These are phyloP conservation scores for Septoria linicola DNA, from an alignment of 2,329 filamentous ascomycete species.

Conservation along the genomic window DNA sequence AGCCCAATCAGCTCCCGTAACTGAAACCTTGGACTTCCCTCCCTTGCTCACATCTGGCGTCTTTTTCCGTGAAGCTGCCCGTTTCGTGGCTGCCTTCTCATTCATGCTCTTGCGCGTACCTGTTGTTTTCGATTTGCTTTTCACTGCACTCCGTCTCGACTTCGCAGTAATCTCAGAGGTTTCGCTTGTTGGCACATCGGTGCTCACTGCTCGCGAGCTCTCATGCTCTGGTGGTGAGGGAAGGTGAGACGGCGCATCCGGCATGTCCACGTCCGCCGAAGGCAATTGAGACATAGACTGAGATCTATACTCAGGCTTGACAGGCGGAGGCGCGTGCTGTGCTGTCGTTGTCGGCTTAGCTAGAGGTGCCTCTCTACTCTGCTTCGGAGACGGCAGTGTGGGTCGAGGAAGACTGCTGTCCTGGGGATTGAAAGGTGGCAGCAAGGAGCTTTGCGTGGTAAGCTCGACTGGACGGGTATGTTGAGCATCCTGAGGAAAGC, in stretches of 20 bases:
- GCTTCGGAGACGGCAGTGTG: conserved; percentile 29
- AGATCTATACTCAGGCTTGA: background rate
- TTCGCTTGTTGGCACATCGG: conserved; percentile 28
- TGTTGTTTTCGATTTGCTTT: conserved; percentile 47
- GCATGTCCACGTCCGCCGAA: conserved; percentile 16
- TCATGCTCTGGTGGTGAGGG: conserved; percentile 44
- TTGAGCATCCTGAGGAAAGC: conserved; percentile 32
- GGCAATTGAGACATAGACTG: background rate
- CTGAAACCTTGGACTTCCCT: conserved; percentile 20
- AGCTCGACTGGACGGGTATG: conserved; percentile 28
- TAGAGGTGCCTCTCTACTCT: conserved; percentile 20
- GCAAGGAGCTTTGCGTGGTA: conserved; percentile 20
- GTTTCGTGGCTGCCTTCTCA: conserved; percentile 38
- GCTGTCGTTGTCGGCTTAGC: conserved; percentile 13
- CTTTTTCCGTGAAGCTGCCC: conserved; percentile 37
- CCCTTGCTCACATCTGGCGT: conserved; percentile 37
- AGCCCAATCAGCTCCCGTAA: conserved; percentile 11
- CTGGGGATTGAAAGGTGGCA: conserved; percentile 34
- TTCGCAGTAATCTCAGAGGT: conserved; percentile 24
- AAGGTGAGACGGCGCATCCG: conserved; percentile 35
- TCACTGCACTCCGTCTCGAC: conserved; percentile 44
- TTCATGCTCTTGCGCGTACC: conserved; percentile 37
- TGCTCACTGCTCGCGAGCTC: conserved; percentile 26
- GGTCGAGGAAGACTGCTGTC: conserved; percentile 15
- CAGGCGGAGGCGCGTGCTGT: conserved; percentile 4